A percentile compares a stretch with the other conserved stretches of the same genome.
These are phyloP conservation scores for Spencermartinsiella europaea DNA, from an alignment of 805 yeast species.

Conservation along the genomic window DNA sequence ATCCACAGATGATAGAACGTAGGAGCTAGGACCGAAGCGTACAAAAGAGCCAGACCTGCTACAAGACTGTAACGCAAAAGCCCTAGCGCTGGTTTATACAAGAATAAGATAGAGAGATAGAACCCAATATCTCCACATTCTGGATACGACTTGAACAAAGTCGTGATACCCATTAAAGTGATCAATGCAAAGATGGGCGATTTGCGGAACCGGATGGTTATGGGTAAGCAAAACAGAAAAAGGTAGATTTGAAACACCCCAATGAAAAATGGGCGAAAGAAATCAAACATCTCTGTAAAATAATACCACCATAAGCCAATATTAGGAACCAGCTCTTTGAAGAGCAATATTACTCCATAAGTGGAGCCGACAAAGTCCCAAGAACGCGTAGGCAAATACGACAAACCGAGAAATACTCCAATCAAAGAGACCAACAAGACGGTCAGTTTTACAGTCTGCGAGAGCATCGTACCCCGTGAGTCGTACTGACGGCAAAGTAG, in stretches of 20 bases:
- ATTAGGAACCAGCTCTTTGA: constrained; percentile 77
- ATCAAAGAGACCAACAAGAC: constrained; percentile 14
- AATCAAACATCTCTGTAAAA: constrained; percentile 91
- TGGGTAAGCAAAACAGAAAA: constrained; percentile 62
- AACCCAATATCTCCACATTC: constrained; percentile 71
- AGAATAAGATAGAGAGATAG: constrained; percentile 44
- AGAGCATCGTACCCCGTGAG: constrained; percentile 9
- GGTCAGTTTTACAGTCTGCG: constrained; percentile 13
- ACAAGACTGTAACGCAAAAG: constrained; percentile 45
- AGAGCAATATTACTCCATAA: constrained; percentile 49
- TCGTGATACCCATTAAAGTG: constrained; percentile 46
- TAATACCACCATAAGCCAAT: constrained; percentile 98
- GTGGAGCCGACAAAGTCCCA: constrained; percentile 45
- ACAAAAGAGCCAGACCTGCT: constrained; percentile 49
- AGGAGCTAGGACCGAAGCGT: constrained; percentile 68
- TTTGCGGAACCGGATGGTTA: constrained; percentile 58
- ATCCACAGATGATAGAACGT: constrained; percentile 94
- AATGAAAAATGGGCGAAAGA: constrained; percentile 75
- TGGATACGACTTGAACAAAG: constrained; percentile 79
- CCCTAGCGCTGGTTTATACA: constrained; percentile 37
- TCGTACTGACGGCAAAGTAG: constrained; percentile 20
- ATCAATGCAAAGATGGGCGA: constrained; percentile 57
- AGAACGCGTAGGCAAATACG: constrained; percentile 27
- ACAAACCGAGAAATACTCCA: constrained; percentile 19
- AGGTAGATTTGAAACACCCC: constrained; percentile 78